phyloP scores from a whole-genome alignment of 768 basidiomycete genomes.

The Pulveroboletus frians region DNA sequence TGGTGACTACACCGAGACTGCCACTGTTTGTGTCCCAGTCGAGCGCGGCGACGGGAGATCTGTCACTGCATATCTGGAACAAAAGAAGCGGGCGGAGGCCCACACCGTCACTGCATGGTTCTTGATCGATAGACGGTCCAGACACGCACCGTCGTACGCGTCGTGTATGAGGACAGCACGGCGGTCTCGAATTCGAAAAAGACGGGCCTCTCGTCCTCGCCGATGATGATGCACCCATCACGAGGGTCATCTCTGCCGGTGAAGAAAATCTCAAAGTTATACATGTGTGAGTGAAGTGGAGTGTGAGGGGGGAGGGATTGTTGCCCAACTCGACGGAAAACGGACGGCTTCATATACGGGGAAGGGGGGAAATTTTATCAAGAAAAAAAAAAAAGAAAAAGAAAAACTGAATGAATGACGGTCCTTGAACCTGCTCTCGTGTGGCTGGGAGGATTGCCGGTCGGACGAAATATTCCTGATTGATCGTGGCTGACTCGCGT shows the following conservation, averaged over 20 bases:
- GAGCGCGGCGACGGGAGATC: constrained; percentile 49
- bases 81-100: neutral
- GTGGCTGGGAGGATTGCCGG: constrained; percentile 40
- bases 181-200: constrained; percentile 66
- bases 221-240: constrained; percentile 58
- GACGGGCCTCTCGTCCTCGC: constrained; percentile 52
- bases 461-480: constrained; percentile 43
- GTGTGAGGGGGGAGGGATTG: constrained; percentile 4
- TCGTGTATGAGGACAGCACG: constrained; percentile 14
- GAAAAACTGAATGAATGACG: constrained; percentile 8
- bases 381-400: neutral
- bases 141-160: constrained; percentile 25
- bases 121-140: neutral
- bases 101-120: neutral
- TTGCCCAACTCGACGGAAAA: constrained; percentile 1
- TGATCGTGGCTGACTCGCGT: constrained; percentile 46
- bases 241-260: constrained; percentile 67
- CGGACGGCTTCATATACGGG: constrained; percentile 29
- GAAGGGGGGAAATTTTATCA: neutral
- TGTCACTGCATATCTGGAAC: constrained; percentile 35
- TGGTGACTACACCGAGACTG: constrained; percentile 41
- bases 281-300: constrained; percentile 17
- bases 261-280: constrained; percentile 55
- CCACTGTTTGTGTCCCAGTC: constrained; percentile 37
- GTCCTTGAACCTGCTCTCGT: constrained; percentile 33